A percentile compares a stretch with the other conserved stretches of the same genome.
phyloP scores from a whole-genome alignment of 495 filamentous ascomycete species.

The Tricharina praecox region DNA sequence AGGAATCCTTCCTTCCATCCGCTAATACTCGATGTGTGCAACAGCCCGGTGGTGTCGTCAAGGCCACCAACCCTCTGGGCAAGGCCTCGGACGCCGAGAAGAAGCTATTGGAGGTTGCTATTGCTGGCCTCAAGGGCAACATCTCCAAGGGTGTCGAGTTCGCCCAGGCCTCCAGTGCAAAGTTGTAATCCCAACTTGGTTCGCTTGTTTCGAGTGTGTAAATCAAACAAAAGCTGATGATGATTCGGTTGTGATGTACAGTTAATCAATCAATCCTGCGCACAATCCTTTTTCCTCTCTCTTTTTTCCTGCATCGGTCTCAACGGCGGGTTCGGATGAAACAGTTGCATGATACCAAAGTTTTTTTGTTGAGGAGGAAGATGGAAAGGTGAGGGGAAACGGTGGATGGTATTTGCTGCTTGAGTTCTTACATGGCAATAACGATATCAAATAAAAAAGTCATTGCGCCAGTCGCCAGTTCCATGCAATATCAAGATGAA shows the following conservation, averaged over 20 bases:
- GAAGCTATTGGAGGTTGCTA: constrained; percentile 57
- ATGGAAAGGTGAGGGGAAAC: background rate
- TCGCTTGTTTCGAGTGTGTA: background rate
- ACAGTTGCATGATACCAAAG: background rate
- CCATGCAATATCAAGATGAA: background rate
- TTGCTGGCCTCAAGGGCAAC: constrained; percentile 69
- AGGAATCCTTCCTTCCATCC: constrained; percentile 3
- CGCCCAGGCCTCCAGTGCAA: constrained; percentile 26
- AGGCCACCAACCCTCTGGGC: constrained; percentile 59
- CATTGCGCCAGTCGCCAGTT: constrained; percentile 1
- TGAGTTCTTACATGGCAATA: no score
- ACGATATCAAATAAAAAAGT: no score
- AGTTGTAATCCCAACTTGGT: constrained; percentile 25
- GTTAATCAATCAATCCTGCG: no score
- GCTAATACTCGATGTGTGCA: constrained; percentile 27
- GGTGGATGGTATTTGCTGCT: no score
- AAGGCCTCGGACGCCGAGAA: constrained; percentile 66
- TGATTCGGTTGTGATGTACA: constrained; percentile 1
- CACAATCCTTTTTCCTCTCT: no score
- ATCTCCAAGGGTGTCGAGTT: constrained; percentile 88
- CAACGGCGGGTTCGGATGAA: background rate
- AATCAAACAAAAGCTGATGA: no score
- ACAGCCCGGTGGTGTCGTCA: constrained; percentile 66
- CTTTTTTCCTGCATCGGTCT: background rate
- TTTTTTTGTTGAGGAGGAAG: background rate